A percentile compares a stretch with the other conserved stretches of the same genome.
Conservation (phyloP, 2,329 filamentous ascomycete genomes). For the Sporothrix phasma region DNA sequence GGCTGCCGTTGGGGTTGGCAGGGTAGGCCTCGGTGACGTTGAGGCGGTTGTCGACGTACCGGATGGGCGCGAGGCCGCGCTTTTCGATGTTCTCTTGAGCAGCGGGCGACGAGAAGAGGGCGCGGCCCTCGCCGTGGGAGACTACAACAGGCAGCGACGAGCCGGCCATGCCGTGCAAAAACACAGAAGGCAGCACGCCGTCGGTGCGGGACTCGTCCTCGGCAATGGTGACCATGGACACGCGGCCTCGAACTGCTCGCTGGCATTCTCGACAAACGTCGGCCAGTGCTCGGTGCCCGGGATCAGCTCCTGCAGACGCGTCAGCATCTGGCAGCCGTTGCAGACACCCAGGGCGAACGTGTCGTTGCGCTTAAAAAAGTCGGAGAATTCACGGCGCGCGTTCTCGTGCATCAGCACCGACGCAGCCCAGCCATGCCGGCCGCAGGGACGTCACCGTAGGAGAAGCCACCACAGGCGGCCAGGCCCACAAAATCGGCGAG, state of each 20-base stretch:
- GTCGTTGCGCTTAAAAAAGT: conserved; percentile 78
- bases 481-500: conserved; percentile 77
- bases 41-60: conserved; percentile 77
- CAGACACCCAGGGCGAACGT: conserved; percentile 92
- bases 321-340: conserved; percentile 95
- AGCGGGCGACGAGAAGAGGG: conserved; percentile 51
- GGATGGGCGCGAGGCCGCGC: conserved; percentile 62
- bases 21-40: conserved; percentile 74
- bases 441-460: conserved; percentile 68
- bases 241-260: conserved; percentile 86
- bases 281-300: conserved; percentile 80
- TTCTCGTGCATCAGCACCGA: conserved; percentile 79
- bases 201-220: conserved; percentile 38
- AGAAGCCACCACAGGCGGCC: conserved; percentile 94
- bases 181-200: conserved; percentile 52
- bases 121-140: conserved; percentile 85
- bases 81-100: conserved; percentile 47
- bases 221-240: conserved; percentile 69
- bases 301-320: conserved; percentile 71
- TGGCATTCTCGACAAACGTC: conserved; percentile 73
- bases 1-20: conserved; percentile 78
- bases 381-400: conserved; percentile 63
- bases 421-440: conserved; percentile 95
- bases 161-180: conserved; percentile 80
- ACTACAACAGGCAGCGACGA: conserved; percentile 76